Evolutionary conservation across 2,329 filamentous ascomycete genomes (phyloP).

Genomic region (Fusarium guadeloupense): DNA sequence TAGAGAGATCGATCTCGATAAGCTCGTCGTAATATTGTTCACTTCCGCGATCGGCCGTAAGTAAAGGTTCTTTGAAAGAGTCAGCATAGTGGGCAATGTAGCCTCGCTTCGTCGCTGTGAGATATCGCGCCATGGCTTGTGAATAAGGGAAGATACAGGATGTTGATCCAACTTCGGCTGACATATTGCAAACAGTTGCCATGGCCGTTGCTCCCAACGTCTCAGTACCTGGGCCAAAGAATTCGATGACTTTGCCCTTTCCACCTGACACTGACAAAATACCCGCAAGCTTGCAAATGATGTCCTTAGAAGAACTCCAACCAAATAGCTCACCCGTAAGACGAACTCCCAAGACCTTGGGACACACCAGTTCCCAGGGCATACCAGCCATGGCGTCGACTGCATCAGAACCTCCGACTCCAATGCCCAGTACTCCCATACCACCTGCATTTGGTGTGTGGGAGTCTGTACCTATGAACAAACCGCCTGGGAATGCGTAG

Average conservation of each 20-base stretch:
- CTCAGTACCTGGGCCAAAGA: slow-evolving; percentile 47
- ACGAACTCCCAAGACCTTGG: slow-evolving; percentile 93
- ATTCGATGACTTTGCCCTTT: slow-evolving; percentile 50
- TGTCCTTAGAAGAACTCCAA: slow-evolving; percentile 35
- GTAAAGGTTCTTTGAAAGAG: neutral
- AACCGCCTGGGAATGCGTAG: slow-evolving; percentile 49
- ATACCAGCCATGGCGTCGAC: slow-evolving; percentile 53
- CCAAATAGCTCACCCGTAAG: slow-evolving; percentile 72
- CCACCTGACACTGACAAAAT: slow-evolving; percentile 48
- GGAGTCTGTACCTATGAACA: slow-evolving; percentile 51
- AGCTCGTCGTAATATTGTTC: slow-evolving; percentile 45
- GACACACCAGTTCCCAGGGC: slow-evolving; percentile 61
- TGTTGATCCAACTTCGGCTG: slow-evolving; percentile 50
- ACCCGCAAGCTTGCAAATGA: slow-evolving; percentile 50
- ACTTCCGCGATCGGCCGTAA: slow-evolving; percentile 34
- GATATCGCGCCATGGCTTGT: slow-evolving; percentile 45
- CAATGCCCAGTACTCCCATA: slow-evolving; percentile 49
- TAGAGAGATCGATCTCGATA: slow-evolving; percentile 59
- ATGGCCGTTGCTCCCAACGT: slow-evolving; percentile 49
- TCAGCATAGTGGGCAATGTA: slow-evolving; percentile 27
- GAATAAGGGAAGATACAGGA: slow-evolving; percentile 51
- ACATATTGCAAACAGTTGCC: slow-evolving; percentile 52
- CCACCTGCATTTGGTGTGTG: slow-evolving; percentile 51
- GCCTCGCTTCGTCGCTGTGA: slow-evolving; percentile 43
- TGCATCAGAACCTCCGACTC: slow-evolving; percentile 58